Percentiles rank a stretch among this genome's conserved stretches.
phyloP scores from a whole-genome alignment of 345 rosid species.

The Physaria fendleri region DNA sequence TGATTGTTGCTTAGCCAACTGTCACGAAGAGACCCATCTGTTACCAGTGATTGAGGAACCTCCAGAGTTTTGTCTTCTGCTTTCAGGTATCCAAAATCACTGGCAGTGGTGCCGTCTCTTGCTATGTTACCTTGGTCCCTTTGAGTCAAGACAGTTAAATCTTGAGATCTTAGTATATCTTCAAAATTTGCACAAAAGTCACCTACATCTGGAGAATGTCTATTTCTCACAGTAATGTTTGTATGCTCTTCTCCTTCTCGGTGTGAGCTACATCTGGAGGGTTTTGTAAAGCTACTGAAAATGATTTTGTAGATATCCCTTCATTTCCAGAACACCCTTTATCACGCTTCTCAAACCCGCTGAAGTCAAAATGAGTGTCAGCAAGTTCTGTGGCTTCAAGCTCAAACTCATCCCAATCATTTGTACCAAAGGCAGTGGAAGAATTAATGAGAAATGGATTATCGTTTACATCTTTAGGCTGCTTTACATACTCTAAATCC shows the following conservation, averaged over 20 bases:
- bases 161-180: conserved; percentile 16
- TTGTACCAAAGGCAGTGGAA: conserved; percentile 76
- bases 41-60: conserved; percentile 20
- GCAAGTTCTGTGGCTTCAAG: conserved; percentile 41
- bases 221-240: conserved; percentile 15
- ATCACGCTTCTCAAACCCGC: conserved; percentile 26
- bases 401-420: conserved; percentile 90
- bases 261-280: conserved; percentile 28
- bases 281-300: conserved; percentile 10
- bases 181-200: conserved; percentile 20
- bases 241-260: conserved; percentile 24
- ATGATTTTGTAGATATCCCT: conserved; percentile 9
- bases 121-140: conserved; percentile 31
- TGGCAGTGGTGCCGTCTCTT: conserved; percentile 32
- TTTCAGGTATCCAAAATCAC: conserved; percentile 29
- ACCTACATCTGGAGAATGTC: conserved; percentile 28
- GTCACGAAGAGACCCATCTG: conserved; percentile 28
- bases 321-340: conserved; percentile 27
- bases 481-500: conserved; percentile 15
- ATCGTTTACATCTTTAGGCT: conserved; percentile 28
- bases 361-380: conserved; percentile 34
- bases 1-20: conserved; percentile 25
- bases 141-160: conserved; percentile 25
- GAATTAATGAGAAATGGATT: conserved; percentile 67
- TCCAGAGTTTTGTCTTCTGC: conserved; percentile 16